Evolutionary conservation across 2,329 filamentous ascomycete genomes (phyloP).

Genomic region (Arthrobotrys musiformis): DNA sequence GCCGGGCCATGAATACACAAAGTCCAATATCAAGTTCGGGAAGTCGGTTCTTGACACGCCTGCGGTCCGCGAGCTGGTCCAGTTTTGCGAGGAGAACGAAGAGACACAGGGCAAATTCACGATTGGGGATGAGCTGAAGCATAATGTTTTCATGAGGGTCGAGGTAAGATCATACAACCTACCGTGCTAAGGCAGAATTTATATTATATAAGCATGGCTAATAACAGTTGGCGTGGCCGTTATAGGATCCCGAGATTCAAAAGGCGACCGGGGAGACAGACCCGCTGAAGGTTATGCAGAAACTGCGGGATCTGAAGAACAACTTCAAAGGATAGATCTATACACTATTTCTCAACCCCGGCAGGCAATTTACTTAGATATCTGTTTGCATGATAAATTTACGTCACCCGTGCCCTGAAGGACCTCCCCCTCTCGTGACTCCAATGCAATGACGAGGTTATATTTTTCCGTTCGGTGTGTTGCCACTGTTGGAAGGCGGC

Average conservation of each 20-base stretch:
- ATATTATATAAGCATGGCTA: too few relatives aligned
- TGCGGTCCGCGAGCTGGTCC: constrained; percentile 78
- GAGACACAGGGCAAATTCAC: constrained; percentile 96
- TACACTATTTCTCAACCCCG: too few relatives aligned
- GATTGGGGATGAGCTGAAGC: constrained; percentile 94
- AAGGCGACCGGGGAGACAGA: constrained; percentile 83
- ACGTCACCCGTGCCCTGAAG: too few relatives aligned
- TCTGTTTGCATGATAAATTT: too few relatives aligned
- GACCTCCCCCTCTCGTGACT: too few relatives aligned
- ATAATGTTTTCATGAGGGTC: constrained; percentile 97
- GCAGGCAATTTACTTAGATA: too few relatives aligned
- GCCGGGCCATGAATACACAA: constrained; percentile 92
- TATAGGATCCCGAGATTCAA: constrained; percentile 81
- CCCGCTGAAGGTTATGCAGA: constrained; percentile 84
- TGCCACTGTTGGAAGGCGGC: constrained; percentile 42
- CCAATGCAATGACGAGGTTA: too few relatives aligned
- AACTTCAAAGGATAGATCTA: constrained; percentile 35
- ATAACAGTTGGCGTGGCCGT: not conserved
- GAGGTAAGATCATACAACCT: too few relatives aligned
- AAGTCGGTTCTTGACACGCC: constrained; percentile 79
- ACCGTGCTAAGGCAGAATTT: too few relatives aligned
- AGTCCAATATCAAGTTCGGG: constrained; percentile 90
- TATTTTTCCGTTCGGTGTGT: constrained; percentile 23
- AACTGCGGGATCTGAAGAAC: constrained; percentile 91
- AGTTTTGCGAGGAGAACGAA: constrained; percentile 78